Evolutionary conservation across 345 rosid species (phyloP).

Genomic region (Iberis pinnata): DNA sequence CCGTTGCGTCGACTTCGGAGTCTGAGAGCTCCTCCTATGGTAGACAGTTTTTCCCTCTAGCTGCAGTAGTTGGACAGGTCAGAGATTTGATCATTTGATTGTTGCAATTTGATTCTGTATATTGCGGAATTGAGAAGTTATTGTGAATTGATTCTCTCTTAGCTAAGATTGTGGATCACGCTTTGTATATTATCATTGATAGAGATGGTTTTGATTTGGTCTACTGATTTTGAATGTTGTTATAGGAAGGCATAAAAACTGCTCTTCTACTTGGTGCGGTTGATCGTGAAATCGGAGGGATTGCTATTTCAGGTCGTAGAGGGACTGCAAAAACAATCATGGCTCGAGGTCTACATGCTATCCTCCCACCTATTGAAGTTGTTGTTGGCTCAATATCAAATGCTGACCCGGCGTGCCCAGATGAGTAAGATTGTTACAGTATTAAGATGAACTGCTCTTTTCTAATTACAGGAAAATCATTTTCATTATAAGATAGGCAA

Average conservation of each 20-base stretch:
- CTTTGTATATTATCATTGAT: no score
- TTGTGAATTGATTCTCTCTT: no score
- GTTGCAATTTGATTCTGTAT: slow-evolving; percentile 1
- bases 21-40: slow-evolving; percentile 44
- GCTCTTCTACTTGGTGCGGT: slow-evolving; percentile 90
- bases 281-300: slow-evolving; percentile 92
- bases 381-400: slow-evolving; percentile 75
- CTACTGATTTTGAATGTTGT: no score
- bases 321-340: slow-evolving; percentile 92
- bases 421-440: slow-evolving; percentile 85
- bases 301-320: slow-evolving; percentile 80
- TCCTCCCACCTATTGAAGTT: slow-evolving; percentile 90
- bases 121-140: background rate
- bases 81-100: slow-evolving; percentile 1
- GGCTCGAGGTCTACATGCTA: slow-evolving; percentile 90
- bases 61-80: slow-evolving; percentile 96
- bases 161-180: no score
- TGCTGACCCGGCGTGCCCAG: slow-evolving; percentile 76
- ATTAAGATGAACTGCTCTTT: no score
- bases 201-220: background rate
- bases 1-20: slow-evolving; percentile 29
- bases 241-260: slow-evolving; percentile 87
- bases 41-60: slow-evolving; percentile 72
- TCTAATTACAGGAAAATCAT: no score
- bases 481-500: no score